Conservation (phyloP, 192 early-diverging fungal genomes). For the Backusella psychrophila region DNA sequence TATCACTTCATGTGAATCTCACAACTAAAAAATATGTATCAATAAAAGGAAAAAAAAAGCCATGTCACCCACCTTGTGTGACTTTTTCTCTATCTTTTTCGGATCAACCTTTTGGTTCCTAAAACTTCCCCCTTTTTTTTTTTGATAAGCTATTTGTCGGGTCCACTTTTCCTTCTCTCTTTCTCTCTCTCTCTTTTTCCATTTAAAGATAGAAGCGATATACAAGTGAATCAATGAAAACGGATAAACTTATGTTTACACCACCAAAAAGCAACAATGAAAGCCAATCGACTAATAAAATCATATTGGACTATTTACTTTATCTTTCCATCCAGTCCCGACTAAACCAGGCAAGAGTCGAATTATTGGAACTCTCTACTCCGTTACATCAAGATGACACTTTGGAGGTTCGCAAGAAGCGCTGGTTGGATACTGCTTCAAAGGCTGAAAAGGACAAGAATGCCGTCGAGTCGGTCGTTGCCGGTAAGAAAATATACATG, state of each 20-base stretch:
- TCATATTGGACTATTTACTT: conserved; percentile 53
- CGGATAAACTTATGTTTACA: conserved; percentile 15
- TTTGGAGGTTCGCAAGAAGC: conserved; percentile 36
- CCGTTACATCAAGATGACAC: conserved; percentile 35
- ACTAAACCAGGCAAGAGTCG: conserved; percentile 46
- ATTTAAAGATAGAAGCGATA: not conserved
- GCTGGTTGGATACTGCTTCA: conserved; percentile 37
- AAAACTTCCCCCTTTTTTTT: not conserved
- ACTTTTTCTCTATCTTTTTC: not conserved
- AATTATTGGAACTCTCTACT: conserved; percentile 35
- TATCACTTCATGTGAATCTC: not conserved
- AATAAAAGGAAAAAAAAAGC: not conserved
- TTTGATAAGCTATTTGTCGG: too few relatives aligned
- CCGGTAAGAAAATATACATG: conserved; percentile 26
- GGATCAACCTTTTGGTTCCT: conserved; percentile 1
- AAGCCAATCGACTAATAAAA: conserved; percentile 47
- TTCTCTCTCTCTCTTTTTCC: not conserved
- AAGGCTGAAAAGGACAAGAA: conserved; percentile 49
- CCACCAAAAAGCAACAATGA: conserved; percentile 6
- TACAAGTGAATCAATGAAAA: not conserved
- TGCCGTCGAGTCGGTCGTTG: conserved; percentile 52
- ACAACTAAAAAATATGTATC: not conserved
- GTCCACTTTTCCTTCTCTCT: not conserved
- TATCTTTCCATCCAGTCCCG: conserved; percentile 53
- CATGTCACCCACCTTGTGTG: not conserved